A percentile compares a stretch with the other conserved stretches of the same genome.
Evolutionary conservation across 768 basidiomycete species (phyloP).

Genomic region (Macrocybe gigantea): DNA sequence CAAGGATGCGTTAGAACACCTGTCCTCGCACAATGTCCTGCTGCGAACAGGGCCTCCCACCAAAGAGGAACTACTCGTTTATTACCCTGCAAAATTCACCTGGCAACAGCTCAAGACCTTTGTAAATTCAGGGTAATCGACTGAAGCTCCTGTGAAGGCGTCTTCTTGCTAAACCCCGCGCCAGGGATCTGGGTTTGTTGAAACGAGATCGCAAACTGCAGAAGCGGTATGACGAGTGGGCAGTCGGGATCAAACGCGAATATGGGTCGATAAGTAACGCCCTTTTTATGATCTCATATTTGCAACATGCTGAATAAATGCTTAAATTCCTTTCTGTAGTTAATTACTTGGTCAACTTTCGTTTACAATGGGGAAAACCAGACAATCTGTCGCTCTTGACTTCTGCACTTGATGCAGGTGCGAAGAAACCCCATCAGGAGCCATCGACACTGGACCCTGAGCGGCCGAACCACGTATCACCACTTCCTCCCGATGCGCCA

Average conservation of each 20-base stretch:
- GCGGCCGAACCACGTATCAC: constrained; percentile 14
- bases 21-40: constrained; percentile 24
- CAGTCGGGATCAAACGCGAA: constrained; percentile 41
- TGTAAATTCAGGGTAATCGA: constrained; percentile 63
- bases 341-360: constrained; percentile 63
- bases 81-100: constrained; percentile 74
- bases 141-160: constrained; percentile 8
- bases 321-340: constrained; percentile 28
- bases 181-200: constrained; percentile 73
- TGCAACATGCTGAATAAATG: too few relatives aligned
- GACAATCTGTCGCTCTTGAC: constrained; percentile 59
- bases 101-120: constrained; percentile 74
- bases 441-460: background rate
- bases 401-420: constrained; percentile 38
- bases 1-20: background rate
- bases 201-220: constrained; percentile 72
- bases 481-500: constrained; percentile 31
- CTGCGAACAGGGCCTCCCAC: constrained; percentile 62
- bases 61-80: constrained; percentile 51
- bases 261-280: constrained; percentile 68
- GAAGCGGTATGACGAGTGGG: constrained; percentile 58
- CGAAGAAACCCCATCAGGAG: constrained; percentile 5
- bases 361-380: constrained; percentile 71
- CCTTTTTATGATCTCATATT: constrained; percentile 12
- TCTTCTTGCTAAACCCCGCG: background rate